These are phyloP conservation scores for Trichophyton mentagrophytes DNA, from an alignment of 2,329 filamentous ascomycete species.

Conservation along the genomic window DNA sequence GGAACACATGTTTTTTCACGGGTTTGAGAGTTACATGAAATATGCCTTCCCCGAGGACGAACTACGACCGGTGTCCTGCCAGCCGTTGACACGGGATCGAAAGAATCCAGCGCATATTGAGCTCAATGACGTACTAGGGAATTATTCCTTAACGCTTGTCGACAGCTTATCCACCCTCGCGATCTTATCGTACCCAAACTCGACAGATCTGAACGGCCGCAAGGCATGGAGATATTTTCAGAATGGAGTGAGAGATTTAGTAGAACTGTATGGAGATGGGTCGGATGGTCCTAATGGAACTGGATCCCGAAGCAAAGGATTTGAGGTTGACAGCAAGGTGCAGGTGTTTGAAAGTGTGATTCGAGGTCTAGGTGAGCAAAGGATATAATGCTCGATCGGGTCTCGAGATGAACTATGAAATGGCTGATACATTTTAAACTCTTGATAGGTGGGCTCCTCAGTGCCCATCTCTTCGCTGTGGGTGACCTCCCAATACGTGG, in stretches of 20 bases:
- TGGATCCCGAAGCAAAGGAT: conserved; percentile 63
- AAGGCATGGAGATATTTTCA: conserved; percentile 66
- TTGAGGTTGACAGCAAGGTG: conserved; percentile 94
- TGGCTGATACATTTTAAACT: background rate
- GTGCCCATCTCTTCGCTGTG: conserved; percentile 83
- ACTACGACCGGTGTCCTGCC: conserved; percentile 74
- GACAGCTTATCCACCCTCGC: conserved; percentile 91
- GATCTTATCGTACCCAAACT: conserved; percentile 67
- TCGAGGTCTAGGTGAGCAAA: conserved; percentile 46
- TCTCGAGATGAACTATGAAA: background rate
- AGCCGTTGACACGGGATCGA: conserved; percentile 69
- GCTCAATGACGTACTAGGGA: conserved; percentile 88
- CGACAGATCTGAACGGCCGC: conserved; percentile 40
- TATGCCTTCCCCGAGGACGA: conserved; percentile 94
- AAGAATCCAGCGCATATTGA: conserved; percentile 68
- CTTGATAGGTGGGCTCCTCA: conserved; percentile 67
- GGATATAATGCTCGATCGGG: background rate
- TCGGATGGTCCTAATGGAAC: conserved; percentile 53
- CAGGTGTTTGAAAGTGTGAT: conserved; percentile 99
- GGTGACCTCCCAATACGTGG: conserved; percentile 78
- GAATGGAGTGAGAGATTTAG: conserved; percentile 59
- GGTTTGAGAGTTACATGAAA: conserved; percentile 86
- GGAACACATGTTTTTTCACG: conserved; percentile 83
- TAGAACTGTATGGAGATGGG: conserved; percentile 78
- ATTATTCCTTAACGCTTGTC: conserved; percentile 91